Evolutionary conservation across 2,329 filamentous ascomycete genomes (phyloP).

Genomic region (Talaromyces sp.): DNA sequence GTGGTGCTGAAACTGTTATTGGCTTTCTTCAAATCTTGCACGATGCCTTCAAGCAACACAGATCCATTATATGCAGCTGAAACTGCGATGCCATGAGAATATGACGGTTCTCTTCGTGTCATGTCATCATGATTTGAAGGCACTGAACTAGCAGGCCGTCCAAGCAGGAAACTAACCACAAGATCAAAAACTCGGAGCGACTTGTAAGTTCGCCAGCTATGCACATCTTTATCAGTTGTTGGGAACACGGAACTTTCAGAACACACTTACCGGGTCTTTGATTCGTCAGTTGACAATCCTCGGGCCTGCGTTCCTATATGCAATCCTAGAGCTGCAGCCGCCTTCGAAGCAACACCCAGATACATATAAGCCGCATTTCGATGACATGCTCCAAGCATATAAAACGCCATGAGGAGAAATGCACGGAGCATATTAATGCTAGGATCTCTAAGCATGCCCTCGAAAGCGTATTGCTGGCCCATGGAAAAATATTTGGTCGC

Average conservation of each 20-base stretch:
- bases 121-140: slow-evolving; percentile 17
- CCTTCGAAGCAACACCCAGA: slow-evolving; percentile 56
- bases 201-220: slow-evolving; percentile 45
- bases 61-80: slow-evolving; percentile 15
- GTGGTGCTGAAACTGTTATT: slow-evolving; percentile 9
- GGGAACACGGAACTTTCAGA: neutral
- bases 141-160: slow-evolving; percentile 40
- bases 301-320: slow-evolving; percentile 38
- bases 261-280: neutral
- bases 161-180: slow-evolving; percentile 49
- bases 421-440: slow-evolving; percentile 52
- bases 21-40: slow-evolving; percentile 9
- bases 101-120: neutral
- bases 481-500: slow-evolving; percentile 46
- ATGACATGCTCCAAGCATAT: slow-evolving; percentile 58
- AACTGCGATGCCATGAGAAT: slow-evolving; percentile 3
- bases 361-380: slow-evolving; percentile 63
- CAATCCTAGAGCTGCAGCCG: slow-evolving; percentile 57
- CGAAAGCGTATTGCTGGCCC: slow-evolving; percentile 49
- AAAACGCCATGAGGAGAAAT: slow-evolving; percentile 58
- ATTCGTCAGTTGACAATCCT: slow-evolving; percentile 5
- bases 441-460: slow-evolving; percentile 53
- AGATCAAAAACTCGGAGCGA: slow-evolving; percentile 50
- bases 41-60: slow-evolving; percentile 11
- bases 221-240: neutral